A percentile compares a stretch with the other conserved stretches of the same genome.
These are phyloP conservation scores for Solanum sitiens DNA, from an alignment of 257 asterid species.

Conservation along the genomic window DNA sequence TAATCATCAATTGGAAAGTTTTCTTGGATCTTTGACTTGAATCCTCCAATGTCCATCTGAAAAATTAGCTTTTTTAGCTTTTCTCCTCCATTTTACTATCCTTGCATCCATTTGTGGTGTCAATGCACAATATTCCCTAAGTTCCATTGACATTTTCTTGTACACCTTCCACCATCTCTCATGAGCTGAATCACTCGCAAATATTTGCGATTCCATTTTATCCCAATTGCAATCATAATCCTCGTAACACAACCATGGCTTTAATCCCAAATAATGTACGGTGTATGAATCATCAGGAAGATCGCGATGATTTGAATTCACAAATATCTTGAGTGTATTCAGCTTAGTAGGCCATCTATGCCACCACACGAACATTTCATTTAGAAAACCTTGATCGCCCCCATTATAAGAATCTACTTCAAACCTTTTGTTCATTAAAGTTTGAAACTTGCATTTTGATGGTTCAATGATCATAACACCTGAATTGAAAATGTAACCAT, in stretches of 20 bases:
- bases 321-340: slow-evolving; percentile 38
- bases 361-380: slow-evolving; percentile 78
- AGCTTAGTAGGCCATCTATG: slow-evolving; percentile 42
- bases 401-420: slow-evolving; percentile 53
- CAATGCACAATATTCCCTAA: slow-evolving; percentile 32
- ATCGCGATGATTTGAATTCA: neutral
- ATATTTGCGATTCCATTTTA: slow-evolving; percentile 1
- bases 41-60: slow-evolving; percentile 56
- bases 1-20: neutral
- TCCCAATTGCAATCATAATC: slow-evolving; percentile 89
- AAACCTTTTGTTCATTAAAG: slow-evolving; percentile 36
- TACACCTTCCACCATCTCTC: slow-evolving; percentile 55
- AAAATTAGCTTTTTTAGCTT: slow-evolving; percentile 25
- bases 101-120: slow-evolving; percentile 23
- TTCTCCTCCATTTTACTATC: slow-evolving; percentile 16
- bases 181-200: slow-evolving; percentile 58
- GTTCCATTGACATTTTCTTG: slow-evolving; percentile 34
- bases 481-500: slow-evolving; percentile 48
- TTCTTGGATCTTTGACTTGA: slow-evolving; percentile 37
- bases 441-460: slow-evolving; percentile 38
- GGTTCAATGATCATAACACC: slow-evolving; percentile 74
- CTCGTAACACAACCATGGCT: slow-evolving; percentile 72
- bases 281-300: slow-evolving; percentile 10
- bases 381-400: slow-evolving; percentile 73
- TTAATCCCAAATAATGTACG: slow-evolving; percentile 59